These are phyloP conservation scores for Corylus americana DNA, from an alignment of 306 rosid genomes.

Conservation along the genomic window DNA sequence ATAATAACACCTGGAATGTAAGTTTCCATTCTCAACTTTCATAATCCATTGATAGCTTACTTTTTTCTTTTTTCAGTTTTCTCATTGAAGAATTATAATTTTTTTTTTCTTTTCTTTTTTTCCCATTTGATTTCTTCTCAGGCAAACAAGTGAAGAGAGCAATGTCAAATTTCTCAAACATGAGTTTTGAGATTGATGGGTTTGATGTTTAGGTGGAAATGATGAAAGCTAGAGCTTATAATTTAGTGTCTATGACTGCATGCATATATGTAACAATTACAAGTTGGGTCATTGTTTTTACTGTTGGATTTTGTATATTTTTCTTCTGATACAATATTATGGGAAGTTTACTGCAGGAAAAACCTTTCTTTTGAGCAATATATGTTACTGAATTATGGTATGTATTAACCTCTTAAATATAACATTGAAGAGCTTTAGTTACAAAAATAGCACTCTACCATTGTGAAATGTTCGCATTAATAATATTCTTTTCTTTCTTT, in stretches of 20 bases:
- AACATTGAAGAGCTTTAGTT: no score
- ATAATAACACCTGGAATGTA: constrained; percentile 27
- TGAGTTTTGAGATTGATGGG: not conserved
- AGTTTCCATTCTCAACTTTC: constrained; percentile 17
- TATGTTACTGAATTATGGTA: no score
- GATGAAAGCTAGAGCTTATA: not conserved
- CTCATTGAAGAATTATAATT: no score
- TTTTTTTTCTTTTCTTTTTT: not conserved
- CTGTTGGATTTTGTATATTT: not conserved
- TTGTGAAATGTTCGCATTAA: no score
- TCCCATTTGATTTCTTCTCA: not conserved
- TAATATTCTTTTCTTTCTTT: no score
- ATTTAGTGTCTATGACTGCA: not conserved
- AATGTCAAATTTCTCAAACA: not conserved
- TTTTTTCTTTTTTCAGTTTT: not conserved
- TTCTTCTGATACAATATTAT: not conserved
- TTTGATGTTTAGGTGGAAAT: not conserved
- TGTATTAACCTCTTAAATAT: no score
- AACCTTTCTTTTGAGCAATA: not conserved
- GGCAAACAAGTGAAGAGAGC: constrained; percentile 25
- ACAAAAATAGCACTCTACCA: no score
- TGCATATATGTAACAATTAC: not conserved
- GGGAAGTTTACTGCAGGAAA: not conserved
- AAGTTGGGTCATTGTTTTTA: not conserved
- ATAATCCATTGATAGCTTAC: not conserved